phyloP scores from a whole-genome alignment of 768 basidiomycete genomes.

The Macrolepiota dolichaula region DNA sequence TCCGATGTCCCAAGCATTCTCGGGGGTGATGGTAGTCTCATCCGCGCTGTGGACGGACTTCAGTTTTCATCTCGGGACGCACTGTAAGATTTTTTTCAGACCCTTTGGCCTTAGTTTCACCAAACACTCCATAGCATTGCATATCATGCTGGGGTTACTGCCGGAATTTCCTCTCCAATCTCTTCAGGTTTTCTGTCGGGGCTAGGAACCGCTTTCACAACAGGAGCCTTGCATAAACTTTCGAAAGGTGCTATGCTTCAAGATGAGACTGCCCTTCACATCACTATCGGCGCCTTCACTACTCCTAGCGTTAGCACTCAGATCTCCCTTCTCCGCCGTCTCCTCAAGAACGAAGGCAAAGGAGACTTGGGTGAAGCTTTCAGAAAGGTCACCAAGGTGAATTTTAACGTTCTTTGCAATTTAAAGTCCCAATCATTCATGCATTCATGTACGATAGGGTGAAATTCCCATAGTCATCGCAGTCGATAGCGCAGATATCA shows the following conservation, averaged over 20 bases:
- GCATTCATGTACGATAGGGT: conserved; percentile 33
- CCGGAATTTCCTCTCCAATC: conserved; percentile 53
- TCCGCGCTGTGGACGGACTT: conserved; percentile 70
- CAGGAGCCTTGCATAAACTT: conserved; percentile 53
- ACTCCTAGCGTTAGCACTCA: conserved; percentile 62
- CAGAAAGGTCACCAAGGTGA: conserved; percentile 42
- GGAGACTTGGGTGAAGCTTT: conserved; percentile 40
- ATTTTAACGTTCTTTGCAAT: conserved; percentile 3
- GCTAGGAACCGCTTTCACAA: conserved; percentile 55
- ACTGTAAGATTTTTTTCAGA: conserved; percentile 23
- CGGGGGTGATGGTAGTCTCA: conserved; percentile 32
- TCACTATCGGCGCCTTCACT: conserved; percentile 42
- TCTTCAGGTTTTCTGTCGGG: conserved; percentile 51
- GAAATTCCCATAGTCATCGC: conserved; percentile 57
- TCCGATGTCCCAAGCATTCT: conserved; percentile 38
- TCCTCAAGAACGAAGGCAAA: conserved; percentile 40
- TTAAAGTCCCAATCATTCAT: not conserved
- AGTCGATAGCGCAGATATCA: conserved; percentile 65
- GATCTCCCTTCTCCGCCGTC: conserved; percentile 52
- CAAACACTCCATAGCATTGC: conserved; percentile 44
- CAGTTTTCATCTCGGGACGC: conserved; percentile 63
- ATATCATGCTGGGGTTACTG: conserved; percentile 62
- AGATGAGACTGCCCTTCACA: conserved; percentile 57
- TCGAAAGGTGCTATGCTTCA: conserved; percentile 56
- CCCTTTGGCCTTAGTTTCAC: not conserved